Conservation (phyloP, 192 early-diverging fungal genomes). For the Coemansia furcata region DNA sequence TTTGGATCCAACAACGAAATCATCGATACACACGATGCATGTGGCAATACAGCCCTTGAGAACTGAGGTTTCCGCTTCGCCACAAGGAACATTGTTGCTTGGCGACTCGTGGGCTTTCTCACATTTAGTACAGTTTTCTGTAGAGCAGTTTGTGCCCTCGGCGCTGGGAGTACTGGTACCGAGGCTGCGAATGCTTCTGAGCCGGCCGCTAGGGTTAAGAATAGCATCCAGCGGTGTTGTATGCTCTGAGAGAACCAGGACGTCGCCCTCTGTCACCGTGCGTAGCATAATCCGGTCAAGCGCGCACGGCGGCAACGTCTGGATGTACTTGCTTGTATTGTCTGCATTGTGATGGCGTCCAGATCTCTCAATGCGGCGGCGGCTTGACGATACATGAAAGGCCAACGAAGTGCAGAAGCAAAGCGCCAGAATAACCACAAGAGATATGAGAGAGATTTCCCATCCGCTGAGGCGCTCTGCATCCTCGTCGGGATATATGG, state of each 20-base stretch:
- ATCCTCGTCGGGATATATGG: constrained; percentile 35
- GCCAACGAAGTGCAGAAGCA: constrained; percentile 45
- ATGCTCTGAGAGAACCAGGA: constrained; percentile 32
- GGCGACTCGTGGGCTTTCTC: neutral
- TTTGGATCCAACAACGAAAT: constrained; percentile 47
- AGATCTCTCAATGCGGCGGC: neutral
- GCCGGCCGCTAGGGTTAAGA: constrained; percentile 18
- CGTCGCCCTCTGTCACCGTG: constrained; percentile 32
- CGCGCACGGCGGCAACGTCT: constrained; percentile 44
- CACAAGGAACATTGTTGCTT: neutral
- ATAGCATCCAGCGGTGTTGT: constrained; percentile 45
- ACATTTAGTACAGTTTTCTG: neutral
- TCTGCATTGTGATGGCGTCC: neutral
- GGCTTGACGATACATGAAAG: constrained; percentile 37
- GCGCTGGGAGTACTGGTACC: neutral
- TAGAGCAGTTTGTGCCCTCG: neutral
- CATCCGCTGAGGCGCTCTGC: constrained; percentile 37
- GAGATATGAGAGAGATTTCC: constrained; percentile 47
- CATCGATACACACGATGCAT: constrained; percentile 55
- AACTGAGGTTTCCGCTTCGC: neutral
- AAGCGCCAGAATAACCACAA: constrained; percentile 43
- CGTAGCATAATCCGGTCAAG: constrained; percentile 44
- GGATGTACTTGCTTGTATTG: constrained; percentile 22
- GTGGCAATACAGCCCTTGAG: constrained; percentile 48
- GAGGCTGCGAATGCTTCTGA: constrained; percentile 7